Evolutionary conservation across 2,329 filamentous ascomycete species (phyloP).

Genomic region (Boeremia exigua): DNA sequence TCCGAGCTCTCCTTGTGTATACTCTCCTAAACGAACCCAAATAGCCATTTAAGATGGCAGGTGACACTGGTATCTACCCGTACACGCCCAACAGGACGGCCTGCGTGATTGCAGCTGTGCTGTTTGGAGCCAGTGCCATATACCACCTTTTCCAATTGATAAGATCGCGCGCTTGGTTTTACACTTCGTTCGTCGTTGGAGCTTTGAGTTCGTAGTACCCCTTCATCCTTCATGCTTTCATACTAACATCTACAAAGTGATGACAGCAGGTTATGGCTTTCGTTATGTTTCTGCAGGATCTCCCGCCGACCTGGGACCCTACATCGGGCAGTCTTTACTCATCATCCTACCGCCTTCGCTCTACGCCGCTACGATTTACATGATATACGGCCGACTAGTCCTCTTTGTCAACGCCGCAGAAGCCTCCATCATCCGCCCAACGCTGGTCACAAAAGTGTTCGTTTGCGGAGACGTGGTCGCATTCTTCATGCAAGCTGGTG

Average conservation of each 20-base stretch:
- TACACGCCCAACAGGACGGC: slow-evolving; percentile 23
- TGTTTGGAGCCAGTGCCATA: slow-evolving; percentile 25
- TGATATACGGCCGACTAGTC: slow-evolving; percentile 51
- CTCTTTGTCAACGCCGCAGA: slow-evolving; percentile 47
- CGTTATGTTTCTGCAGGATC: slow-evolving; percentile 27
- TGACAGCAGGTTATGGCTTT: slow-evolving; percentile 25
- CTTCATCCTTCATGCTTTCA: too few species aligned
- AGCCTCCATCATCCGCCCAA: slow-evolving; percentile 50
- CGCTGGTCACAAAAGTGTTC: slow-evolving; percentile 60
- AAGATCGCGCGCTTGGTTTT: slow-evolving; percentile 31
- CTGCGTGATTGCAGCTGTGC: slow-evolving; percentile 16
- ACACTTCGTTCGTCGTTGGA: slow-evolving; percentile 27
- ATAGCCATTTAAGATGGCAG: slow-evolving; percentile 12
- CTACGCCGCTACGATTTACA: slow-evolving; percentile 55
- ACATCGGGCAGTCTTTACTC: slow-evolving; percentile 48
- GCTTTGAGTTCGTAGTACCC: slow-evolving; percentile 20
- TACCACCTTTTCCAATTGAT: slow-evolving; percentile 28
- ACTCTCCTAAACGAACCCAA: too few species aligned
- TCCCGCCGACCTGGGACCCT: slow-evolving; percentile 27
- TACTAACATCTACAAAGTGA: slow-evolving; percentile 23
- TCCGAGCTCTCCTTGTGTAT: not conserved
- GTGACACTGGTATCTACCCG: slow-evolving; percentile 22
- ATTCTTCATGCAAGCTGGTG: slow-evolving; percentile 56
- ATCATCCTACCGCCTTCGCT: slow-evolving; percentile 52
- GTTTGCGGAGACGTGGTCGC: slow-evolving; percentile 60